Percentiles rank a stretch among this genome's conserved stretches.
Evolutionary conservation across 73 alveolate species (phyloP).

Genomic region (Tetrahymena malaccensis): DNA sequence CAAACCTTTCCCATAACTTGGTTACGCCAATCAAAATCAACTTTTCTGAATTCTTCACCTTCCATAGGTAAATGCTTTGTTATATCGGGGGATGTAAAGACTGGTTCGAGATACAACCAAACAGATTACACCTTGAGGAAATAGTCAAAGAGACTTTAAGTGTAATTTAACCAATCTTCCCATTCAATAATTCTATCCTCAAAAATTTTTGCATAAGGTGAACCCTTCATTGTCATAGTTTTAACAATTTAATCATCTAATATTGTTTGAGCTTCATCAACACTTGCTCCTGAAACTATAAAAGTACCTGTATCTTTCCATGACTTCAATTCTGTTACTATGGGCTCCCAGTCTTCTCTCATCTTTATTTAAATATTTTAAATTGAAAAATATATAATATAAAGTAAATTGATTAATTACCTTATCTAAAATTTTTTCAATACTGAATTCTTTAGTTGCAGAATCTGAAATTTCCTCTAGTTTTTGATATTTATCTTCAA

Average conservation of each 20-base stretch:
- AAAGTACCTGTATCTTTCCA: constrained; percentile 62
- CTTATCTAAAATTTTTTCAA: constrained; percentile 61
- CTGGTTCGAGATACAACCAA: constrained; percentile 95
- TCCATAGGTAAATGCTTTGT: constrained; percentile 91
- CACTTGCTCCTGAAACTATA: constrained; percentile 66
- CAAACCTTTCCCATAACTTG: constrained; percentile 79
- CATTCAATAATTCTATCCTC: constrained; percentile 84
- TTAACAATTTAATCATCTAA: constrained; percentile 80
- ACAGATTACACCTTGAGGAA: constrained; percentile 91
- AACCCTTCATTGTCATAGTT: constrained; percentile 69
- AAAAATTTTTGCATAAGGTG: constrained; percentile 74
- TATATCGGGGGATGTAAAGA: constrained; percentile 92
- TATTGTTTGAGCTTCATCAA: constrained; percentile 64
- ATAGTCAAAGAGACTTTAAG: constrained; percentile 76
- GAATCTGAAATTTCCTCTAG: constrained; percentile 69
- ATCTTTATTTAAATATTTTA: neutral
- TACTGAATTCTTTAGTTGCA: constrained; percentile 75
- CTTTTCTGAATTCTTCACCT: constrained; percentile 84
- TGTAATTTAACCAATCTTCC: constrained; percentile 82
- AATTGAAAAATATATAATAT: neutral
- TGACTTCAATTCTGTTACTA: constrained; percentile 60
- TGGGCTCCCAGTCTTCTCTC: constrained; percentile 79
- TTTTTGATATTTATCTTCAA: constrained; percentile 27
- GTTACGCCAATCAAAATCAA: constrained; percentile 89
- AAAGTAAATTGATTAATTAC: neutral